Percentiles rank a stretch among this genome's conserved stretches.
Conservation (phyloP, 2,329 filamentous ascomycete species). For the Nemania sp. region DNA sequence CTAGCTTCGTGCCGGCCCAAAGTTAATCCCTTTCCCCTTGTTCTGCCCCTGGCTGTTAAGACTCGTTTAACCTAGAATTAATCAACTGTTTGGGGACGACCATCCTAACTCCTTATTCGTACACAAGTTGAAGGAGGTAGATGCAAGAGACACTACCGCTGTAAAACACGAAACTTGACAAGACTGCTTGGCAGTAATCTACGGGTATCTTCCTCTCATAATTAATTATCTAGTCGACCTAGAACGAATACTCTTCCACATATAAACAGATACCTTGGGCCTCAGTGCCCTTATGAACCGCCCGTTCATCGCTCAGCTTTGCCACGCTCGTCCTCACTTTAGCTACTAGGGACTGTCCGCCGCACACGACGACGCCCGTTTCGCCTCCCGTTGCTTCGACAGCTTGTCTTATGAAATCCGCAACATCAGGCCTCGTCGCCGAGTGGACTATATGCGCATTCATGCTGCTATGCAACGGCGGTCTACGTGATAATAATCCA, state of each 20-base stretch:
- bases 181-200: no score
- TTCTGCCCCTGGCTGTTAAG: no score
- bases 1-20: no score
- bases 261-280: constrained; percentile 65
- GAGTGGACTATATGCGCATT: constrained; percentile 51
- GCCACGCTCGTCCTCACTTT: constrained; percentile 59
- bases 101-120: no score
- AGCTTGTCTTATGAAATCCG: constrained; percentile 53
- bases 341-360: constrained; percentile 58
- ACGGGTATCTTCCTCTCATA: no score
- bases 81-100: no score
- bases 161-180: no score
- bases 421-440: constrained; percentile 53
- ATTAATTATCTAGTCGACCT: no score
- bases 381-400: constrained; percentile 63
- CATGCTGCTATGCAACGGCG: constrained; percentile 33
- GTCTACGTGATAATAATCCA: constrained; percentile 21
- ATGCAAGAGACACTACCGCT: no score
- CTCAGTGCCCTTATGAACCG: constrained; percentile 66
- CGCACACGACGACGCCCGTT: constrained; percentile 64
- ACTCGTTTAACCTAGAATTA: no score
- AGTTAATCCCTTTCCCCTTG: no score
- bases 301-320: constrained; percentile 60
- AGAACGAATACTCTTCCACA: constrained; percentile 64
- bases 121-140: no score